A percentile compares a stretch with the other conserved stretches of the same genome.
Conservation (phyloP, 2,329 filamentous ascomycete genomes). For the Colletotrichum sp. region DNA sequence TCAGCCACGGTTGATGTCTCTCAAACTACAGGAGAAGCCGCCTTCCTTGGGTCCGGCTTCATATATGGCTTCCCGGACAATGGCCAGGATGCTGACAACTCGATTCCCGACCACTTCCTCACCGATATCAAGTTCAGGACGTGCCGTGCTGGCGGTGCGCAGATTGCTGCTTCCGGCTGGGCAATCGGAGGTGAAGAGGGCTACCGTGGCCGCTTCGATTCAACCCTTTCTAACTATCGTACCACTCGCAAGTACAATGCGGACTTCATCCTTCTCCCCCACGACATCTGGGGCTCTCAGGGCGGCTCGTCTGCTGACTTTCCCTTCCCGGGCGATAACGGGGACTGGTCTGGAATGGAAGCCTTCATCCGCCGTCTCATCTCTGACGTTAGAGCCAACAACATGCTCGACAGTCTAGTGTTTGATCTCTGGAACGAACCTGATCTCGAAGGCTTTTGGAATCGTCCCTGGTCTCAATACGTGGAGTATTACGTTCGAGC, state of each 20-base stretch:
- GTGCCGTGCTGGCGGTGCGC: not conserved
- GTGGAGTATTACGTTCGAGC: not conserved
- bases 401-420: not conserved
- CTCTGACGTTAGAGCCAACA: not conserved
- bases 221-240: not conserved
- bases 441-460: not conserved
- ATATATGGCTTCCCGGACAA: not conserved
- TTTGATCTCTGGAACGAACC: not conserved
- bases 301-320: not conserved
- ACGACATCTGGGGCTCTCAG: constrained; percentile 14
- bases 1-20: not conserved
- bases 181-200: not conserved
- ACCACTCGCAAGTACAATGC: not conserved
- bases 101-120: not conserved
- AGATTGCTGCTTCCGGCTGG: not conserved
- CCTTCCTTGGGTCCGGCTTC: not conserved
- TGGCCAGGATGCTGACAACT: not conserved
- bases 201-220: not conserved
- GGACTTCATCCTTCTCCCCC: not conserved
- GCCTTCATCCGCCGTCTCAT: not conserved
- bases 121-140: not conserved
- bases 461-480: not conserved
- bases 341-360: not conserved
- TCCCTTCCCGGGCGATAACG: not conserved
- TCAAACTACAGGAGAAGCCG: not conserved